Base-by-base conservation (phyloP, 139 green algal genomes). In the Chlamydomonas sphaeroides region DNA sequence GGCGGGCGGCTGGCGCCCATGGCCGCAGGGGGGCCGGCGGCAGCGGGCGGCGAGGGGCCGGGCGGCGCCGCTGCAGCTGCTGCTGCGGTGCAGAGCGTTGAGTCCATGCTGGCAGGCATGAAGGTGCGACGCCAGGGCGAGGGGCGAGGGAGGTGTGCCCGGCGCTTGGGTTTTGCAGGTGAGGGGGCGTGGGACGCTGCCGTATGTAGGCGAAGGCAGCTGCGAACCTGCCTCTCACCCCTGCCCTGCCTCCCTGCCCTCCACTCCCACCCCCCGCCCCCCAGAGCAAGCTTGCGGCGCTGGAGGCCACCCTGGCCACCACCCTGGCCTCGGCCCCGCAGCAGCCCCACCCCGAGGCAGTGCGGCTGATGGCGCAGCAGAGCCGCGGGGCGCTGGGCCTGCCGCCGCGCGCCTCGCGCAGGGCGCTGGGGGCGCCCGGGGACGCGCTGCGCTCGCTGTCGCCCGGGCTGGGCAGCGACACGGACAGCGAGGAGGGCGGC, bases 71-170 rank as follows among this genome's bases (percentile, higher is more conserved):
- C 32, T 4, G 11, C 23, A 26, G 21, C 57, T 3, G 62, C 62
- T 0, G 33, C 75, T 25, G 81, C 78, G 63, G 71, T 88, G 23
- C 49, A 73, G 63, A 84, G 70, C n/a, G 78, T 88, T 49, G 84
- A 88, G 69, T 30, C 36, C 41, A 78, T 85, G 84, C 78, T 88
- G 49, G 63, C 56, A 23, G 84, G 73, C 51, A 88, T 88, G 84
- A 78, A 74, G 39, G 62, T n/a, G n/a, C n/a, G n/a, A n/a, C n/a
- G n/a, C n/a, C n/a, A n/a, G n/a, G n/a, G n/a, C n/a, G n/a, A n/a
- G n/a, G n/a, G n/a, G n/a, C n/a, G n/a, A n/a, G n/a, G n/a, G n/a
- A n/a, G n/a, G n/a, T n/a, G n/a, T n/a, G n/a, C n/a, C n/a, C n/a
- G n/a, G n/a, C n/a, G n/a, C n/a, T n/a, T n/a, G n/a, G n/a, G n/a